Conservation (phyloP, 2,329 filamentous ascomycete genomes). For the Akanthomyces uredinophilus region DNA sequence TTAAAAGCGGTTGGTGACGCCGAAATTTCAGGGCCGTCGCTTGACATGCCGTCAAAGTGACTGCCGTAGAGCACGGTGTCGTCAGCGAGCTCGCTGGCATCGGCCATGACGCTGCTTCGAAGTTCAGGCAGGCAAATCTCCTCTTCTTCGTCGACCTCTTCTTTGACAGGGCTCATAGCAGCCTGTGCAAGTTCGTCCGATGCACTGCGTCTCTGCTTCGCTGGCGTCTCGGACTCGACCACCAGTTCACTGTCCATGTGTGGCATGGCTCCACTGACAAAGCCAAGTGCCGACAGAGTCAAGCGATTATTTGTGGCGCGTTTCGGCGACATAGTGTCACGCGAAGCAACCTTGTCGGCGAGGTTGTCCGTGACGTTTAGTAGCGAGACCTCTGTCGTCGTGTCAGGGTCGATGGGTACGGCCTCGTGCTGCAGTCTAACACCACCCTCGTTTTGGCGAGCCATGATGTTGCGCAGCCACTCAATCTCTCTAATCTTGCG, state of each 20-base stretch:
- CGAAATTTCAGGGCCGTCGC: conserved; percentile 40
- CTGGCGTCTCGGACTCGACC: conserved; percentile 2
- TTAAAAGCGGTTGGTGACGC: conserved; percentile 34
- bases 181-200: conserved; percentile 12
- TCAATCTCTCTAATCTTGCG: conserved; percentile 66
- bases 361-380: conserved; percentile 6
- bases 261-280: neutral
- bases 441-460: neutral
- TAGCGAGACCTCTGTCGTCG: neutral
- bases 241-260: neutral
- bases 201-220: conserved; percentile 1
- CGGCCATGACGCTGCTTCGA: conserved; percentile 25
- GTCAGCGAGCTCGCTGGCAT: conserved; percentile 30
- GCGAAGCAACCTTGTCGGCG: conserved; percentile 8
- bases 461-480: conserved; percentile 29
- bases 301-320: conserved; percentile 3
- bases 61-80: conserved; percentile 37
- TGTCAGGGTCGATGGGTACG: neutral
- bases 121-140: conserved; percentile 34
- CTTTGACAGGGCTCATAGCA: conserved; percentile 16
- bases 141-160: conserved; percentile 25
- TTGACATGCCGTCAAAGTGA: conserved; percentile 36
- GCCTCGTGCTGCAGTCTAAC: neutral
- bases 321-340: conserved; percentile 13
- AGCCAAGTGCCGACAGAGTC: neutral